Conservation (phyloP, 2,329 filamentous ascomycete species). For the Blastomyces gilchristii region DNA sequence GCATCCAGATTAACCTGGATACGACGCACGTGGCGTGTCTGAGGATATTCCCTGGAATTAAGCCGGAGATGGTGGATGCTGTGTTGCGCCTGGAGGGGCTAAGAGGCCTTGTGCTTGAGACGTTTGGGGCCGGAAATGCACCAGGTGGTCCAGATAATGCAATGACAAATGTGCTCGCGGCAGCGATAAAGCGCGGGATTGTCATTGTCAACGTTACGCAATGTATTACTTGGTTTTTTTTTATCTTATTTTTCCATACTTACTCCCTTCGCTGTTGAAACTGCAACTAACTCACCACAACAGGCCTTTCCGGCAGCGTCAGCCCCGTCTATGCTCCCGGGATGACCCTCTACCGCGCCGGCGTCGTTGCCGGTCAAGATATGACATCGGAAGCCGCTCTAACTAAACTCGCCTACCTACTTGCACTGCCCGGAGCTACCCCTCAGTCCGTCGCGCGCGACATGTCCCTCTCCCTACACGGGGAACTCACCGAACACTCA, state of each 20-base stretch:
- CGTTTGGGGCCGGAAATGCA: conserved; percentile 86
- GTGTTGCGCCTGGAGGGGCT: conserved; percentile 68
- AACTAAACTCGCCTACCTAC: conserved; percentile 79
- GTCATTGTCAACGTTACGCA: conserved; percentile 88
- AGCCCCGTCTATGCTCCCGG: conserved; percentile 68
- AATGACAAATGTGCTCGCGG: conserved; percentile 65
- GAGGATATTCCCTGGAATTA: conserved; percentile 84
- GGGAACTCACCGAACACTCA: conserved; percentile 71
- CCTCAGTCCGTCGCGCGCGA: conserved; percentile 55
- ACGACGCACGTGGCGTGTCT: conserved; percentile 84
- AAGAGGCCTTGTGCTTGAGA: conserved; percentile 75
- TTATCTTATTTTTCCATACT: background rate
- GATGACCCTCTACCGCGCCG: conserved; percentile 67
- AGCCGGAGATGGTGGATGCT: conserved; percentile 83
- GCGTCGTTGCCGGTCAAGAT: conserved; percentile 81
- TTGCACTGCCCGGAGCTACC: conserved; percentile 57
- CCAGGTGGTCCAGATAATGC: conserved; percentile 71
- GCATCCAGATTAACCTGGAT: conserved; percentile 63
- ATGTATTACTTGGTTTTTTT: conserved; percentile 48
- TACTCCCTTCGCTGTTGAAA: background rate
- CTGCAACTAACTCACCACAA: background rate
- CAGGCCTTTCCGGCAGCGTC: conserved; percentile 55
- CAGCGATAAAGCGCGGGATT: conserved; percentile 68
- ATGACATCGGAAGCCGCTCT: conserved; percentile 84
- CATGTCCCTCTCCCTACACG: conserved; percentile 67